A percentile compares a stretch with the other conserved stretches of the same genome.
Conservation (phyloP, 495 filamentous ascomycete species). For the Apodospora peruviana region DNA sequence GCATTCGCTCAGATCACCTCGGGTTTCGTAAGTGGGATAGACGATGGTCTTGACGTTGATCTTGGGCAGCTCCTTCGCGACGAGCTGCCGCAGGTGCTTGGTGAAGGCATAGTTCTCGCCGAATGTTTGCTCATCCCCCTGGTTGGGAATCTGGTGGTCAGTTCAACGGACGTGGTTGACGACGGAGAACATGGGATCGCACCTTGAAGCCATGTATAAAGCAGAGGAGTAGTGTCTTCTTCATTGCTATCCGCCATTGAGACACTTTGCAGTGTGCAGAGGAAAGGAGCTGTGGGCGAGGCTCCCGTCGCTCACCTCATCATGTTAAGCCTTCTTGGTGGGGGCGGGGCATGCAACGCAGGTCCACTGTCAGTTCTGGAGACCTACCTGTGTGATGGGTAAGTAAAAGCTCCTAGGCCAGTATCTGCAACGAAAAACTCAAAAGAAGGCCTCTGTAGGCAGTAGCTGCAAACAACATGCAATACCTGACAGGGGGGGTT, state of each 20-base stretch:
- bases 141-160: neutral
- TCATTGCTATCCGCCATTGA: conserved; percentile 53
- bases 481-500: too few relatives aligned
- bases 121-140: conserved; percentile 91
- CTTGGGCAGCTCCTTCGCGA: conserved; percentile 67
- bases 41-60: conserved; percentile 63
- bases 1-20: conserved; percentile 77
- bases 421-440: too few relatives aligned
- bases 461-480: too few relatives aligned
- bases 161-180: neutral
- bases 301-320: neutral
- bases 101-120: conserved; percentile 58
- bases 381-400: too few relatives aligned
- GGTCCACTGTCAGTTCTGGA: neutral
- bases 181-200: conserved; percentile 11
- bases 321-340: neutral
- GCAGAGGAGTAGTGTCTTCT: conserved; percentile 81
- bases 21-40: conserved; percentile 90
- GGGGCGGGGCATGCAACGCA: neutral
- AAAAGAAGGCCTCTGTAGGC: too few relatives aligned
- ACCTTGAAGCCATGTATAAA: conserved; percentile 99
- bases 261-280: neutral
- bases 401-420: too few relatives aligned
- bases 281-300: neutral
- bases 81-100: conserved; percentile 62